Conservation (phyloP, 192 early-diverging fungal species). For the Chytriomyces sp. region DNA sequence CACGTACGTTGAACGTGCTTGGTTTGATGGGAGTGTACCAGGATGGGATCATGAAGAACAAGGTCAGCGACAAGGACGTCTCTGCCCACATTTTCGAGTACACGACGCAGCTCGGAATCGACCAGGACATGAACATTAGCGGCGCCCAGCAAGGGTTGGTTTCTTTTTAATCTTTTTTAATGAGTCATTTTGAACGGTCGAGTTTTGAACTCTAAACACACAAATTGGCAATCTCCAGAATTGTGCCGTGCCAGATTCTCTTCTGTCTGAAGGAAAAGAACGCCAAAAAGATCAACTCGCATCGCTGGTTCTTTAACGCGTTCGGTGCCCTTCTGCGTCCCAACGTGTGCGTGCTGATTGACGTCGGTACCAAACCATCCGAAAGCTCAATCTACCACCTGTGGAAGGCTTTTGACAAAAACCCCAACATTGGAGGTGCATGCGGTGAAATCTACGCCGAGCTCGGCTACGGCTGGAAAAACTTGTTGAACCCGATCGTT, state of each 20-base stretch:
- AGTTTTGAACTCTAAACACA: not conserved
- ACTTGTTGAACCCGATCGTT: constrained; percentile 67
- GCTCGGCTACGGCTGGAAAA: constrained; percentile 56
- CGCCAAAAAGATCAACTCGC: constrained; percentile 91
- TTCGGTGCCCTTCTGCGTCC: constrained; percentile 83
- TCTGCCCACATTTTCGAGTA: constrained; percentile 89
- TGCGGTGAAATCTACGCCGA: constrained; percentile 94
- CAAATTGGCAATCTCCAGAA: not conserved
- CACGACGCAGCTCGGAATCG: constrained; percentile 77
- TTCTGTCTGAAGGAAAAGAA: constrained; percentile 95
- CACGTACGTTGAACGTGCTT: constrained; percentile 77
- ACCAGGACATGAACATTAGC: constrained; percentile 68
- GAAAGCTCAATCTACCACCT: constrained; percentile 86
- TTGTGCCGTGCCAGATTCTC: constrained; percentile 85
- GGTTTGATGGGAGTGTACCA: constrained; percentile 77
- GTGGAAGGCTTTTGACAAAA: constrained; percentile 89
- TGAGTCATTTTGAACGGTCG: too few species aligned
- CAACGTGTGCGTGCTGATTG: constrained; percentile 82
- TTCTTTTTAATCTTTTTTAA: not conserved
- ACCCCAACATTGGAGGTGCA: constrained; percentile 84
- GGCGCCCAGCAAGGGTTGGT: constrained; percentile 64
- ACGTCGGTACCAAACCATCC: constrained; percentile 92
- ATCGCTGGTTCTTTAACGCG: constrained; percentile 97
- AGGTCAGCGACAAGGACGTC: constrained; percentile 73
- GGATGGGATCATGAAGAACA: constrained; percentile 59